A percentile compares a stretch with the other conserved stretches of the same genome.
These are phyloP conservation scores for Gamsiella multidivaricata DNA, from an alignment of 192 early-diverging fungal species.

Conservation along the genomic window DNA sequence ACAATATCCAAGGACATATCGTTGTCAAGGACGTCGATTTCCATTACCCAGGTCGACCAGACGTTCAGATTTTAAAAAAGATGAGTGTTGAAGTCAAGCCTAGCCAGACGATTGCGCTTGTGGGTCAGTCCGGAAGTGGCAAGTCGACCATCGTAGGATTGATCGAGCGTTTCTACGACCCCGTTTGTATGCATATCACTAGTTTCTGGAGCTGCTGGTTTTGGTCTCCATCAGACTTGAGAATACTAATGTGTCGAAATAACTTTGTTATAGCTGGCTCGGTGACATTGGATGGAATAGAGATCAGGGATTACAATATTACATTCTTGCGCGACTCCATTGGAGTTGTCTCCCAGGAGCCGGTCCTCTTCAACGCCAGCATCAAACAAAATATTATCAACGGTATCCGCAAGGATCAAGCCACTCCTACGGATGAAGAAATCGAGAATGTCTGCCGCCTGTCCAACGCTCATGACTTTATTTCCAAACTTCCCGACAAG, in stretches of 20 bases:
- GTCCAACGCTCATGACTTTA: conserved; percentile 87
- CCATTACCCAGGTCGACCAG: conserved; percentile 85
- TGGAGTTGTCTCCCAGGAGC: conserved; percentile 92
- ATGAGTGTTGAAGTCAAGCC: conserved; percentile 76
- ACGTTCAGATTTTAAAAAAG: conserved; percentile 81
- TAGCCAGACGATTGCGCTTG: conserved; percentile 75
- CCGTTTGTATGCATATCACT: conserved; percentile 21
- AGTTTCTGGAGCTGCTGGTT: neutral
- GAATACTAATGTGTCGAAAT: no score
- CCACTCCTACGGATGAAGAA: conserved; percentile 72
- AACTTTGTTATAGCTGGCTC: conserved; percentile 50
- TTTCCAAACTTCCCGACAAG: conserved; percentile 80
- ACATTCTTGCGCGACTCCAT: conserved; percentile 86
- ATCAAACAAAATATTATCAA: conserved; percentile 88
- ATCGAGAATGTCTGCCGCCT: conserved; percentile 74
- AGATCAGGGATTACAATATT: conserved; percentile 83
- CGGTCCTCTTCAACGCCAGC: conserved; percentile 82
- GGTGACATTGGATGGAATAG: conserved; percentile 78
- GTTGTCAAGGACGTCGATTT: conserved; percentile 84
- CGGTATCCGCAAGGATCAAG: conserved; percentile 61
- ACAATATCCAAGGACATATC: conserved; percentile 70
- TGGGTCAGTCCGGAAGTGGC: conserved; percentile 76
- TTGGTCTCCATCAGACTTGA: no score
- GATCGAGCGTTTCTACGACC: conserved; percentile 89
- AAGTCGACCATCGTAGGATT: conserved; percentile 89